Evolutionary conservation across 192 early-diverging fungal genomes (phyloP).

Genomic region (Coemansia sp.): DNA sequence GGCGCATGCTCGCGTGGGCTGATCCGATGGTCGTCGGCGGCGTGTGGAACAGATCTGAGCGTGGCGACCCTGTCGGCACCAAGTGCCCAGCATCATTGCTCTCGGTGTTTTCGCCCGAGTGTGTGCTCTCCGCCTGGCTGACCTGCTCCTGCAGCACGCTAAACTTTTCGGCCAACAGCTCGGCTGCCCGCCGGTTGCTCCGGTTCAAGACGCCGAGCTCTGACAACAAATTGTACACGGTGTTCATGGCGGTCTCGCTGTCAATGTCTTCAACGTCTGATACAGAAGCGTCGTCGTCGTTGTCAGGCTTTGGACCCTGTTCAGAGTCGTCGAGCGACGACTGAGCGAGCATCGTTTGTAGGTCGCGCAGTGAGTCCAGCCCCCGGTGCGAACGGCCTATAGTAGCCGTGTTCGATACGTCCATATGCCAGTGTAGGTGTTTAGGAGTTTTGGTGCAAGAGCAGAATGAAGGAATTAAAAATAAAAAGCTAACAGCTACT

Average conservation of each 20-base stretch:
- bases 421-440: constrained; percentile 15
- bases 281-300: constrained; percentile 3
- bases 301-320: not conserved
- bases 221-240: constrained; percentile 47
- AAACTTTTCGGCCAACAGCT: constrained; percentile 40
- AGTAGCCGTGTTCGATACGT: constrained; percentile 41
- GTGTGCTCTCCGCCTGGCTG: constrained; percentile 16
- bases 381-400: constrained; percentile 49
- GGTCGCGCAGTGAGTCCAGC: constrained; percentile 31
- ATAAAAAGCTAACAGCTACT: constrained; percentile 1
- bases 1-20: constrained; percentile 7
- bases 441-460: not conserved
- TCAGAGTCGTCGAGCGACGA: constrained; percentile 1
- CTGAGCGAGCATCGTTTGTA: constrained; percentile 28
- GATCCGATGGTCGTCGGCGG: constrained; percentile 17
- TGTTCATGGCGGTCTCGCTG: constrained; percentile 47
- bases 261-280: constrained; percentile 50
- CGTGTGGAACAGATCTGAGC: constrained; percentile 30
- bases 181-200: constrained; percentile 42
- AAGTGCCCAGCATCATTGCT: not conserved
- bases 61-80: constrained; percentile 4
- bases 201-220: constrained; percentile 51
- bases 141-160: constrained; percentile 38
- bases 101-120: not conserved
- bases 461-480: not conserved